Base-by-base conservation (phyloP, 306 rosid genomes). In the Lathyrus sativus region DNA sequence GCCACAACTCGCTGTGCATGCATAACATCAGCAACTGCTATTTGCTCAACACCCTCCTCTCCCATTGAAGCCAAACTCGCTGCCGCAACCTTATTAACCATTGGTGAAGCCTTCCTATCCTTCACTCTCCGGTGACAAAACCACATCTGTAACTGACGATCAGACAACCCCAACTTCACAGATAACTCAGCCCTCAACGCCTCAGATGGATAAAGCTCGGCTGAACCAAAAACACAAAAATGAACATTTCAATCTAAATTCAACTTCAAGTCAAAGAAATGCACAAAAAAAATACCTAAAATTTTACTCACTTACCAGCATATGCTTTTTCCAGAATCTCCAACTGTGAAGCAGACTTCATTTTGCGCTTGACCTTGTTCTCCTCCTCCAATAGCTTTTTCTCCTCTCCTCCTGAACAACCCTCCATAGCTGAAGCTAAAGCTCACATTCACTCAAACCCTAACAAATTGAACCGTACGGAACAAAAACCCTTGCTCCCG, bases 131-230 rank as follows among this genome's bases (percentile, higher is more conserved):
- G 68, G 80, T 89, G 91, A 77, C 96, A 89, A 70, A 89, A 89
- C 96, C 93, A 89, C 96, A 89, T 89, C 77, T 87, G 89, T 62
- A 87, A 72, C 67, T 89, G 96, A 48, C 96, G 91, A 78, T 89
- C 96, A 3, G 96, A 74, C 38, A 89, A 83, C 11, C 83, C 86
- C 70, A 87, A 64, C 70, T 80, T 80, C 68, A 1, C 73, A 0
- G 89, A 80, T 26, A 89, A 69, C 78, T 83, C 96, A 35, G 80
- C 86, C 65, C 96, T 75, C 62, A 76, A 6, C 3, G 80, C 71
- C 68, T 89, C 96, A 12, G 86, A 70, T 11, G 96, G 96, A 63
- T 87, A 85, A 12, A 85, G 17, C 61, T 80, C 96, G 53, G 0
- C 96, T 89, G 63, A 65, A 78, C 9, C n/a, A 72, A 43, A 54